Percentiles rank a stretch among this genome's conserved stretches.
Evolutionary conservation across 208 protist species (phyloP).

Genomic region (Trypanosoma mega): DNA sequence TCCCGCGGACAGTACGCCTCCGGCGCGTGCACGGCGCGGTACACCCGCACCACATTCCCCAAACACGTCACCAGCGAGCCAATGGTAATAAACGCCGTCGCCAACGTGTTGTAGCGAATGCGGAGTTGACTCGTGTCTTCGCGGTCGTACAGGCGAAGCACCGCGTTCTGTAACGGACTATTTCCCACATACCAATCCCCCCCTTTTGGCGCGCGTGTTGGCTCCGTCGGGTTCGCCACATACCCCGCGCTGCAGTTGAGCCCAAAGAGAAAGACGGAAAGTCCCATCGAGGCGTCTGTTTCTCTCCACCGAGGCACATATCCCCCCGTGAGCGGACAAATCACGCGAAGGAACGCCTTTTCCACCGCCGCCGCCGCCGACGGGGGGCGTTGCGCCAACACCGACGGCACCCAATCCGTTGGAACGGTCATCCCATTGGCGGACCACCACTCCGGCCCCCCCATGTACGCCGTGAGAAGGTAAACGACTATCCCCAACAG

Average conservation of each 20-base stretch:
- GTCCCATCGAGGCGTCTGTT: not conserved
- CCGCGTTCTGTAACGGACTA: constrained; percentile 43
- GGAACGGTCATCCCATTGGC: constrained; percentile 52
- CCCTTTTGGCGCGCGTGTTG: constrained; percentile 21
- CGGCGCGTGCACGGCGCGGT: constrained; percentile 35
- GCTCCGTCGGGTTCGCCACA: constrained; percentile 32
- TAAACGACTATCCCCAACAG: constrained; percentile 56
- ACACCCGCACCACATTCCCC: constrained; percentile 71
- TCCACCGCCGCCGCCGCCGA: constrained; percentile 48
- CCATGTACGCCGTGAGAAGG: constrained; percentile 58
- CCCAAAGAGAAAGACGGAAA: constrained; percentile 40
- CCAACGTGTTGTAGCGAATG: constrained; percentile 73
- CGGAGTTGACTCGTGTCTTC: constrained; percentile 27
- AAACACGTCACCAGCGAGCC: constrained; percentile 38
- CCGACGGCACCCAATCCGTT: constrained; percentile 34
- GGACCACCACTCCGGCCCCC: constrained; percentile 74
- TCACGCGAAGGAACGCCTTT: constrained; percentile 20
- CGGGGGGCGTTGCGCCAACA: constrained; percentile 50
- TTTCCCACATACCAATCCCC: constrained; percentile 40
- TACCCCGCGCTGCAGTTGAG: constrained; percentile 55
- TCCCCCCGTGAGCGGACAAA: constrained; percentile 34
- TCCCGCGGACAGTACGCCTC: not conserved
- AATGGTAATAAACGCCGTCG: constrained; percentile 39
- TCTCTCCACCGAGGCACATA: not conserved
- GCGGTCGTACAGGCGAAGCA: constrained; percentile 56